Evolutionary conservation across 768 basidiomycete genomes (phyloP).

Genomic region (Termitomyces sp.): DNA sequence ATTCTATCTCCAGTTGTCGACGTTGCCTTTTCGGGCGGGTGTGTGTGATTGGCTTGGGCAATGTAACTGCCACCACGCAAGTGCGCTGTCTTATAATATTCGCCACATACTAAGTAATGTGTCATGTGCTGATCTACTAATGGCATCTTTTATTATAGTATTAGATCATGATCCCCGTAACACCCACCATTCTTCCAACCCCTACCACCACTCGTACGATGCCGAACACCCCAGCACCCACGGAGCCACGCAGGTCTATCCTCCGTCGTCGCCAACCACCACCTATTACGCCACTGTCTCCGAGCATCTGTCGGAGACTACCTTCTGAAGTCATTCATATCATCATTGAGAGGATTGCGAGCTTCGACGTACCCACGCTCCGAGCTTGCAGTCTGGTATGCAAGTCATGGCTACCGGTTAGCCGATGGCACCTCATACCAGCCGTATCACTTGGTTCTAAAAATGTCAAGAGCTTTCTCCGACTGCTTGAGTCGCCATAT

Average conservation of each 20-base stretch:
- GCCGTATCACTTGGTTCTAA: constrained; percentile 12
- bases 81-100: constrained; percentile 6
- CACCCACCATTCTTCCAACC: constrained; percentile 4
- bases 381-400: constrained; percentile 15
- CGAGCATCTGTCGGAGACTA: constrained; percentile 11
- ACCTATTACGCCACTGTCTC: constrained; percentile 14
- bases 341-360: constrained; percentile 14
- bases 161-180: constrained; percentile 14
- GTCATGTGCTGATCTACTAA: constrained; percentile 17
- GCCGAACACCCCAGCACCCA: constrained; percentile 1
- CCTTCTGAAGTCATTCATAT: constrained; percentile 15
- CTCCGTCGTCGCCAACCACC: constrained; percentile 15
- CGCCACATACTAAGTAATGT: constrained; percentile 10
- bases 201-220: constrained; percentile 7
- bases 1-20: not conserved
- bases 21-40: not conserved
- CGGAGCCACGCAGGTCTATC: constrained; percentile 15
- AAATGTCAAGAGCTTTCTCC: constrained; percentile 13
- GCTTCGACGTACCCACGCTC: constrained; percentile 15
- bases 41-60: constrained; percentile 7
- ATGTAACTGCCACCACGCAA: constrained; percentile 8
- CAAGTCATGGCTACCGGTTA: constrained; percentile 14
- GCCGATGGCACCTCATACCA: constrained; percentile 14
- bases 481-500: constrained; percentile 12
- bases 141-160: constrained; percentile 12